Conservation (phyloP, 2,329 filamentous ascomycete species). For the Venturia aucupariae region DNA sequence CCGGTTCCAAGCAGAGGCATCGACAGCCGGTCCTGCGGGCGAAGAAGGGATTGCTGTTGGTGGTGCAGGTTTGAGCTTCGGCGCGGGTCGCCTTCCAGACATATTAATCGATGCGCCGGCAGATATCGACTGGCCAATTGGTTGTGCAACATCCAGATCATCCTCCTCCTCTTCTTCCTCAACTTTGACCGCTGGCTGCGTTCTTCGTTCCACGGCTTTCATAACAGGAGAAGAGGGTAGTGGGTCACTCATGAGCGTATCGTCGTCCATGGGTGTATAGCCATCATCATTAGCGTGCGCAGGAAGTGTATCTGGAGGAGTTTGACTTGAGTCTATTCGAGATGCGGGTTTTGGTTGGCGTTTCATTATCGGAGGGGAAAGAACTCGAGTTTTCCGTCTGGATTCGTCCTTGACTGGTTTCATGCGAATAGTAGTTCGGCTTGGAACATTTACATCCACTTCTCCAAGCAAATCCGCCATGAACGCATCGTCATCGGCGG, state of each 20-base stretch:
- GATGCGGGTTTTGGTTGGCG: constrained; percentile 24
- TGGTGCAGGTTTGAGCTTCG: constrained; percentile 58
- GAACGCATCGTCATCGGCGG: constrained; percentile 82
- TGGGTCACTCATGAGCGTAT: constrained; percentile 80
- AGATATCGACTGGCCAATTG: constrained; percentile 53
- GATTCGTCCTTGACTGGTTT: constrained; percentile 63
- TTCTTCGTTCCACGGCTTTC: constrained; percentile 67
- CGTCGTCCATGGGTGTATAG: constrained; percentile 49
- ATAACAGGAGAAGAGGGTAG: constrained; percentile 78
- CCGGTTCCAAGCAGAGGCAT: constrained; percentile 80
- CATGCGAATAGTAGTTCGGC: constrained; percentile 43
- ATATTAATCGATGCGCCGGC: constrained; percentile 71
- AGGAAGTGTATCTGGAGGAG: constrained; percentile 33
- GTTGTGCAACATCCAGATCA: constrained; percentile 78
- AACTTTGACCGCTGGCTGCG: constrained; percentile 42
- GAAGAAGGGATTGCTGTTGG: constrained; percentile 70
- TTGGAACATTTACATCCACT: constrained; percentile 68
- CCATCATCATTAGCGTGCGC: constrained; percentile 40
- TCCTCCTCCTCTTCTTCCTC: constrained; percentile 68
- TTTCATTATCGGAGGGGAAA: constrained; percentile 62
- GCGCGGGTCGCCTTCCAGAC: constrained; percentile 66
- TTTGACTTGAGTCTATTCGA: constrained; percentile 20
- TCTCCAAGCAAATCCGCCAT: constrained; percentile 76
- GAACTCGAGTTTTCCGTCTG: constrained; percentile 66
- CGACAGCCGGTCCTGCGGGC: constrained; percentile 55